These are phyloP conservation scores for Dryas alaskensis DNA, from an alignment of 306 rosid species.

Conservation along the genomic window DNA sequence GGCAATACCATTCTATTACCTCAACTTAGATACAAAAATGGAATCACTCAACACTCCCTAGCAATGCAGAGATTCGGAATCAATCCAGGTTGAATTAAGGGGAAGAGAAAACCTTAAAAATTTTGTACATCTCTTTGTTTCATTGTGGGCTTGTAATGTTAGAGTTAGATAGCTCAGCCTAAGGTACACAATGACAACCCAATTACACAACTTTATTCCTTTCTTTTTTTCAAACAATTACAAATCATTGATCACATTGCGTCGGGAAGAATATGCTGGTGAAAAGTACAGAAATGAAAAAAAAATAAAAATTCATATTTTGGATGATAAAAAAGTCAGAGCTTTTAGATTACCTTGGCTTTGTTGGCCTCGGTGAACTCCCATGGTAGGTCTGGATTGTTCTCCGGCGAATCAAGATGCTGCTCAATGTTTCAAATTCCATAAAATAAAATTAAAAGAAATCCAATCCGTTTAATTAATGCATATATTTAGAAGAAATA, in stretches of 20 bases:
- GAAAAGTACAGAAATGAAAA: neutral
- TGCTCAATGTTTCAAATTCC: slow-evolving; percentile 27
- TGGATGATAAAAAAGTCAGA: neutral
- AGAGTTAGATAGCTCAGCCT: neutral
- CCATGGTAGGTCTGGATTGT: slow-evolving; percentile 77
- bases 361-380: slow-evolving; percentile 63
- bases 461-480: slow-evolving; percentile 7
- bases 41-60: neutral
- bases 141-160: neutral
- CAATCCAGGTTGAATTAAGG: neutral
- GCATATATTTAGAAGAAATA: neutral
- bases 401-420: slow-evolving; percentile 89
- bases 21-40: neutral
- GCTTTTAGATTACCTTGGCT: slow-evolving; percentile 44
- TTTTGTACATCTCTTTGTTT: neutral
- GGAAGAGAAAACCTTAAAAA: neutral
- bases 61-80: neutral
- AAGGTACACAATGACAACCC: neutral
- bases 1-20: neutral
- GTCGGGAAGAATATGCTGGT: neutral
- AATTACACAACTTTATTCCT: neutral
- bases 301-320: neutral
- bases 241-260: neutral
- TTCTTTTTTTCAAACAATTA: neutral
- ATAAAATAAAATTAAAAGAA: neutral